Percentiles rank a stretch among this genome's conserved stretches.
These are phyloP conservation scores for Garcia nutans DNA, from an alignment of 345 rosid species.

Conservation along the genomic window DNA sequence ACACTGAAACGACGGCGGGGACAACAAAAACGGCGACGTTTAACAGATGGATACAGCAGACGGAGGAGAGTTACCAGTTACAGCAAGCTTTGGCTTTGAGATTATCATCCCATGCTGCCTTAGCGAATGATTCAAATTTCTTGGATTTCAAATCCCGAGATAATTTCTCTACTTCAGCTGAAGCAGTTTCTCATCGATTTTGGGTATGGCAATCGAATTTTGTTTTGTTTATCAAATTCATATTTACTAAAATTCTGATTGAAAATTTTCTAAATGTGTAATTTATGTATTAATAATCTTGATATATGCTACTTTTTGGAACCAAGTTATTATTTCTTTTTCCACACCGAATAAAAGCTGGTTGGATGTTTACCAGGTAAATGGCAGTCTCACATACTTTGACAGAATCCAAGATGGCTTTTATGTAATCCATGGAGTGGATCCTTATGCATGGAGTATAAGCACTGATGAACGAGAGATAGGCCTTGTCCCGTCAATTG, in stretches of 20 bases:
- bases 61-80: slow-evolving; percentile 33
- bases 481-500: slow-evolving; percentile 23
- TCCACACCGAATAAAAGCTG: not conserved
- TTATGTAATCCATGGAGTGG: slow-evolving; percentile 29
- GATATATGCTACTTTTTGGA: not conserved
- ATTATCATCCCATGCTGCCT: slow-evolving; percentile 28
- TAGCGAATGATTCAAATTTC: slow-evolving; percentile 17
- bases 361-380: slow-evolving; percentile 20
- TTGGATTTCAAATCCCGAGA: slow-evolving; percentile 14
- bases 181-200: slow-evolving; percentile 25
- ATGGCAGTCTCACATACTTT: slow-evolving; percentile 24
- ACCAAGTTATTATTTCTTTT: too few species aligned
- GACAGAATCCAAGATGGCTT: slow-evolving; percentile 34
- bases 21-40: not conserved
- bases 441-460: slow-evolving; percentile 31
- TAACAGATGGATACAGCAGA: slow-evolving; percentile 27
- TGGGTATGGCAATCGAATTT: slow-evolving; percentile 13
- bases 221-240: too few species aligned
- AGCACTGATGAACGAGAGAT: slow-evolving; percentile 22
- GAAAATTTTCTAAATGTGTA: too few species aligned
- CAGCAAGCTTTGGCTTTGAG: slow-evolving; percentile 27
- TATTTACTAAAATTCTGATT: too few species aligned
- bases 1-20: not conserved
- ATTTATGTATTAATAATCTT: not conserved
- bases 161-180: slow-evolving; percentile 13